Base-by-base conservation (phyloP, 345 rosid genomes). In the Hevea brasiliensis region DNA sequence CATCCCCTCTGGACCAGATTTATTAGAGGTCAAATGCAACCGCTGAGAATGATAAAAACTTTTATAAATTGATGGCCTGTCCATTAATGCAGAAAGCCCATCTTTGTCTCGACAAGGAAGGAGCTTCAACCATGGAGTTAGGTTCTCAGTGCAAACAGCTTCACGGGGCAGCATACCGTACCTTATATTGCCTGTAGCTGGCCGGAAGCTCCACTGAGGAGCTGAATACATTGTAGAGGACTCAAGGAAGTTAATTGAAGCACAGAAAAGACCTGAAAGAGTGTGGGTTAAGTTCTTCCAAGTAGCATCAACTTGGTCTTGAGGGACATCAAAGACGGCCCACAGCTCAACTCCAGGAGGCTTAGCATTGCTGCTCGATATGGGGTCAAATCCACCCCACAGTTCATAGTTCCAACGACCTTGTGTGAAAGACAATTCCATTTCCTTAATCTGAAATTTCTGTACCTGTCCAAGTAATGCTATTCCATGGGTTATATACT, bases 91-190 rank as follows among this genome's bases (percentile, higher is more conserved):
- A 71, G 99, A 81, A 66, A 95, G 80, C 60, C 98, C 98, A 53
- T 91, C 89, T 81, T 89, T 95, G 77, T 92, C 99, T 77, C 97
- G 90, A 84, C 98, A 95, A 45, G 98, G 98, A 72, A 92, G 98
- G 57, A 95, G 84, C 90, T 92, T 95, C 75, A 95, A 83, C 99
- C 99, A 95, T 18, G 99, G 97, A 74, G 98, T 95, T 75, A 95
- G 84, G 74, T 95, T 95, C 88, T 95, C 99, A 6, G 99, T 95
- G 83, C 97, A 95, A 65, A 92, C 96, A 80, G 99, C 97, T 84
- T 95, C 99, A 65, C 98, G 97, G 6, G 99, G 99, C 88, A 95
- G 71, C 50, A 88, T 80, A 56, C 99, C 98, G 75, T 95, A 89
- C 78, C 97, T 85, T 81, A 95, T 66, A 68, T 85, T 85, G 53